Percentiles rank a stretch among this genome's conserved stretches.
Conservation (phyloP, 2,329 filamentous ascomycete genomes). For the Trichoderma sp. region DNA sequence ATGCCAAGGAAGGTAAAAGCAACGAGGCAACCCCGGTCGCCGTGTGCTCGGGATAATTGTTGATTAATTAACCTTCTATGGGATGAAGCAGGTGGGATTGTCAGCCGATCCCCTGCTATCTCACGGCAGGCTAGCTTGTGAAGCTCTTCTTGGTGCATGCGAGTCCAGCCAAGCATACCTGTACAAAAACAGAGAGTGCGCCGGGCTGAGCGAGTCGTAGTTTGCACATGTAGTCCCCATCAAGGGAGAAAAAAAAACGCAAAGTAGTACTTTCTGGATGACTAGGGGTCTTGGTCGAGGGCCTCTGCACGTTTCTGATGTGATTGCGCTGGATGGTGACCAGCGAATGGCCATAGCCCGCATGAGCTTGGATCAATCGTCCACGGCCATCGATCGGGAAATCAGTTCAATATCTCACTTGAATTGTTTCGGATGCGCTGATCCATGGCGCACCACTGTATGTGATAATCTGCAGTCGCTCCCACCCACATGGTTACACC, state of each 20-base stretch:
- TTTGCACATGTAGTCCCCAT: not conserved
- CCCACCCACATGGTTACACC: slow-evolving; percentile 20
- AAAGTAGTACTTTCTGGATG: not conserved
- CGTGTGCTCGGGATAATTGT: slow-evolving; percentile 19
- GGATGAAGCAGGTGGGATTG: slow-evolving; percentile 12
- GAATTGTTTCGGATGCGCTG: slow-evolving; percentile 16
- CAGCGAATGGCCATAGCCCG: not conserved
- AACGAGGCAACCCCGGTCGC: slow-evolving; percentile 8
- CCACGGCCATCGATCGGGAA: not conserved
- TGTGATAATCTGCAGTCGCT: slow-evolving; percentile 14
- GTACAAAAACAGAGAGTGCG: not conserved
- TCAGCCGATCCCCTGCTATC: slow-evolving; percentile 13
- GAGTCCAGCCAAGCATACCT: not conserved
- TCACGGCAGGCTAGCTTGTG: not conserved
- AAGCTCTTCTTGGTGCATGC: not conserved
- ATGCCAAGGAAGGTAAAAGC: slow-evolving; percentile 10
- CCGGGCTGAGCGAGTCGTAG: not conserved
- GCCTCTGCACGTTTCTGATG: not conserved
- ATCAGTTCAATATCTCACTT: slow-evolving; percentile 7
- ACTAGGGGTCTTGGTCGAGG: not conserved
- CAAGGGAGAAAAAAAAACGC: not conserved
- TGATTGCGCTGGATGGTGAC: not conserved
- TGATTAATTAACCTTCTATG: slow-evolving; percentile 17
- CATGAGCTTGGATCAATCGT: slow-evolving; percentile 11
- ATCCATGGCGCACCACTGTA: not conserved